phyloP scores from a whole-genome alignment of 257 asterid genomes.

The Voacanga thouarsii region DNA sequence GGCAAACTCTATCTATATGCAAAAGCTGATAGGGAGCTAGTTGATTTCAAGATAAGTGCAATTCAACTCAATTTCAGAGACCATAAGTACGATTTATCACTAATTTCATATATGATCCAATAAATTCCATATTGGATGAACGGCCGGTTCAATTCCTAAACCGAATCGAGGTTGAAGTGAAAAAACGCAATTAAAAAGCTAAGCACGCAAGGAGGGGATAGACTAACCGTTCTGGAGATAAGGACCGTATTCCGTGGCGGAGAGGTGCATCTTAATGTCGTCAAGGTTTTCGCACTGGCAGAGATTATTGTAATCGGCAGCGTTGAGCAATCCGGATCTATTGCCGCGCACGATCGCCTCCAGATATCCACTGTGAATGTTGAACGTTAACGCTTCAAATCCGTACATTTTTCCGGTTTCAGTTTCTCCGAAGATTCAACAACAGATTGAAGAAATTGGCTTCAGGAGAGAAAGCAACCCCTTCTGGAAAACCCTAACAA shows the following conservation, averaged over 20 bases:
- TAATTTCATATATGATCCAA: not conserved
- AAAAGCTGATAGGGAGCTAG: not conserved
- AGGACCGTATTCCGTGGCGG: conserved; percentile 92
- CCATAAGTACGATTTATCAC: too few species aligned
- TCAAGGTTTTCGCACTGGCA: conserved; percentile 92
- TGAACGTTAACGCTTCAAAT: conserved; percentile 90
- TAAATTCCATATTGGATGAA: not conserved
- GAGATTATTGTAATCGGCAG: conserved; percentile 87
- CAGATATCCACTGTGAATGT: conserved; percentile 83
- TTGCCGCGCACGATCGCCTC: conserved; percentile 91
- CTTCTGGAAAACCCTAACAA: conserved; percentile 10
- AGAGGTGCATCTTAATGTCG: conserved; percentile 90
- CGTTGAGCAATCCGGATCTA: conserved; percentile 85
- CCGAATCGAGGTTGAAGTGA: not conserved
- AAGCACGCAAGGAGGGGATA: not conserved
- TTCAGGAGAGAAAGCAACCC: not conserved
- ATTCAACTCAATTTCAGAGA: conserved; percentile 2
- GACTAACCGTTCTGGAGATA: conserved; percentile 82
- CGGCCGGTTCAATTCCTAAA: not conserved
- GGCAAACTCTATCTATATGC: not conserved
- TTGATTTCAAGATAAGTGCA: not conserved
- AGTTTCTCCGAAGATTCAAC: not conserved
- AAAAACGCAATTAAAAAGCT: not conserved
- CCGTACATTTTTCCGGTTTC: conserved; percentile 61
- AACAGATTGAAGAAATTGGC: not conserved